Evolutionary conservation across 1,139 yeast genomes (phyloP), one percentile per base, ranked within the genome.

Genomic region (Candida neerlandica): DNA sequence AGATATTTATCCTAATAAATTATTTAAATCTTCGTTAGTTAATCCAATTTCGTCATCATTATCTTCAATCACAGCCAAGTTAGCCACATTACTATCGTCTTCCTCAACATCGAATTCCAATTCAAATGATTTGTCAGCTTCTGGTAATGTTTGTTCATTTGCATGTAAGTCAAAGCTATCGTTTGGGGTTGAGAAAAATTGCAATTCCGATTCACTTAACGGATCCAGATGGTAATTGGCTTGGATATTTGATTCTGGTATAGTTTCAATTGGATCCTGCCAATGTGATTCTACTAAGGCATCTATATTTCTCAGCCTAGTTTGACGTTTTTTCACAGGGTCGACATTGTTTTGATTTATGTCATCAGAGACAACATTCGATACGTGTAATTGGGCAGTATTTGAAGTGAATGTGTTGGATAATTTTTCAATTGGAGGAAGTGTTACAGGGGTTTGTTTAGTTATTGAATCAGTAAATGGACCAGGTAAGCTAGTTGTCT

Each of bases 1-100:
- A 43, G 44, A 45, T 19, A 33, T 41, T 43, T 52, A 71, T 59
- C 73, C 78, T 51, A 75, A 64, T 53, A 75, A 65, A 45, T 69
- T 75, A 44, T 66, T 60, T 45, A 75, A 63, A 45, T 75, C 80
- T 21, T 66, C 62, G 12, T 59, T 60, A 18, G 65, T 61, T 50
- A 75, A 66, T 1, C 80, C 80, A 11, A 71, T 39, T 14, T 57
- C 59, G 14, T 55, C 58, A 11, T 46, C 52, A 41, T 34, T 42
- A 41, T 45, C 49, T n/a, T 51, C 54, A 11, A 43, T 34, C 11
- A 43, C 45, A 18, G 51, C 46, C 6, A 43, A 33, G n/a, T 48
- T 46, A 34, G 46, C 49, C 37, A 26, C 33, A 2, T 46, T 47
- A 11, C 26, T 45, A 30, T 57, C 58, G 21, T 62, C 66, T 15